phyloP scores from a whole-genome alignment of 805 yeast species.

The Barnettozyma wickerhamii region DNA sequence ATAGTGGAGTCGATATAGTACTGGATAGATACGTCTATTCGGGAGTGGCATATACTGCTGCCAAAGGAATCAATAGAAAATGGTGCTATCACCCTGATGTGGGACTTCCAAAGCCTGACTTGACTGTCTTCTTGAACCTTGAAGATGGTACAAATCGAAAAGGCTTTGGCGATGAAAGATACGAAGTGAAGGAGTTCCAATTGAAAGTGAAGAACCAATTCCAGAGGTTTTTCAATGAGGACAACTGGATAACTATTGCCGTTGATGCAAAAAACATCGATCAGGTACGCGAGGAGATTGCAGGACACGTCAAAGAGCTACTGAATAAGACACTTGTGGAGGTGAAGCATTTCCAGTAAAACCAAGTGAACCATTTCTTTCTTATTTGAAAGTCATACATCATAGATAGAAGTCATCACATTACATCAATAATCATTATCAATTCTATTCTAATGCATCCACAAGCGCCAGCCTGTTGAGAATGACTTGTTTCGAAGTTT shows the following conservation, averaged over 20 bases:
- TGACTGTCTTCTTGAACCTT: constrained; percentile 71
- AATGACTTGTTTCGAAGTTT: constrained; percentile 67
- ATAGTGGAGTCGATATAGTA: constrained; percentile 54
- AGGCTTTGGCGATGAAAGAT: constrained; percentile 93
- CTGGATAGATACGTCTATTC: constrained; percentile 89
- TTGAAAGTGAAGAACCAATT: constrained; percentile 62
- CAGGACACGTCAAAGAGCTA: constrained; percentile 30
- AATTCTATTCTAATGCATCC: constrained; percentile 51
- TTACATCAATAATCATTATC: too few relatives aligned
- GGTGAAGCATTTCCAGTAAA: not conserved
- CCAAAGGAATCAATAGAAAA: constrained; percentile 64
- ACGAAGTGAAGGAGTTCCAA: constrained; percentile 76
- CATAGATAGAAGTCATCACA: too few relatives aligned
- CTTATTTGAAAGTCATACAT: too few relatives aligned
- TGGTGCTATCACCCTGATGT: constrained; percentile 84
- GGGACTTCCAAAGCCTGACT: constrained; percentile 85
- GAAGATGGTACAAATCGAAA: constrained; percentile 47
- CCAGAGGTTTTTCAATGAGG: constrained; percentile 36
- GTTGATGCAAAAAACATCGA: constrained; percentile 59
- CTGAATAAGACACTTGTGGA: not conserved
- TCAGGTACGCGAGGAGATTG: constrained; percentile 45
- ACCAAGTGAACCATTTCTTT: too few relatives aligned
- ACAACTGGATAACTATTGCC: constrained; percentile 42
- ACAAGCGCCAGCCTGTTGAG: constrained; percentile 60
- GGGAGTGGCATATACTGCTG: constrained; percentile 88